phyloP scores from a whole-genome alignment of 768 basidiomycete genomes.

The Hypsizygus marmoreus region DNA sequence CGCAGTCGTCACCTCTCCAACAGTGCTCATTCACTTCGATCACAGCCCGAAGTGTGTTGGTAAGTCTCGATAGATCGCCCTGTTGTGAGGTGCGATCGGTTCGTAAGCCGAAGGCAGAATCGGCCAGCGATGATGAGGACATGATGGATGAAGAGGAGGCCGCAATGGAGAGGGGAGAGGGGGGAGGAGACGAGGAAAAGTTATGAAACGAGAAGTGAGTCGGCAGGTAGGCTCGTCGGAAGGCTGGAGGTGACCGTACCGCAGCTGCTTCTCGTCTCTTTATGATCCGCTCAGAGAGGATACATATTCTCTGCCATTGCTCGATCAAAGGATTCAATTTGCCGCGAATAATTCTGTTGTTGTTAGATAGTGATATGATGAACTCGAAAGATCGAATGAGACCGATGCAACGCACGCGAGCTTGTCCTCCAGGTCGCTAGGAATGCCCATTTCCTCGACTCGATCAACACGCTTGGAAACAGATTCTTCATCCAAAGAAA shows the following conservation, averaged over 20 bases:
- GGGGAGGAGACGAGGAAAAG: conserved; percentile 40
- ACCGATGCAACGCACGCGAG: conserved; percentile 53
- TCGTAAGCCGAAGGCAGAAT: conserved; percentile 28
- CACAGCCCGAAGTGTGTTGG: conserved; percentile 78
- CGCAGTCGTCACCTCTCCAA: conserved; percentile 84
- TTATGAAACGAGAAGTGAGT: conserved; percentile 69
- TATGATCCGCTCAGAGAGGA: conserved; percentile 84
- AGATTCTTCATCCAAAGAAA: conserved; percentile 89
- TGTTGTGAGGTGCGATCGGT: conserved; percentile 39
- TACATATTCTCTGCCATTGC: conserved; percentile 89
- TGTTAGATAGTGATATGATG: conserved; percentile 8
- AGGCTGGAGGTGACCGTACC: conserved; percentile 72
- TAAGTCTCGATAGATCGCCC: conserved; percentile 82
- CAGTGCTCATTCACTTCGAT: conserved; percentile 79
- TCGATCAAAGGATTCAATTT: conserved; percentile 80
- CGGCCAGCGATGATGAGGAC: conserved; percentile 33
- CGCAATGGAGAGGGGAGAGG: conserved; percentile 35
- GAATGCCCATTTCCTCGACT: conserved; percentile 90
- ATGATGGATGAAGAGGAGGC: conserved; percentile 31
- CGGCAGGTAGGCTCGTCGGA: conserved; percentile 62
- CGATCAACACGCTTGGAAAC: conserved; percentile 74
- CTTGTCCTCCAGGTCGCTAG: conserved; percentile 90
- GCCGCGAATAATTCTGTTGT: conserved; percentile 65
- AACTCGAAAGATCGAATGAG: neutral
- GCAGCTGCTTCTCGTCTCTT: conserved; percentile 91